Evolutionary conservation across 495 filamentous ascomycete genomes (phyloP).

Genomic region (Penicillium canariense): DNA sequence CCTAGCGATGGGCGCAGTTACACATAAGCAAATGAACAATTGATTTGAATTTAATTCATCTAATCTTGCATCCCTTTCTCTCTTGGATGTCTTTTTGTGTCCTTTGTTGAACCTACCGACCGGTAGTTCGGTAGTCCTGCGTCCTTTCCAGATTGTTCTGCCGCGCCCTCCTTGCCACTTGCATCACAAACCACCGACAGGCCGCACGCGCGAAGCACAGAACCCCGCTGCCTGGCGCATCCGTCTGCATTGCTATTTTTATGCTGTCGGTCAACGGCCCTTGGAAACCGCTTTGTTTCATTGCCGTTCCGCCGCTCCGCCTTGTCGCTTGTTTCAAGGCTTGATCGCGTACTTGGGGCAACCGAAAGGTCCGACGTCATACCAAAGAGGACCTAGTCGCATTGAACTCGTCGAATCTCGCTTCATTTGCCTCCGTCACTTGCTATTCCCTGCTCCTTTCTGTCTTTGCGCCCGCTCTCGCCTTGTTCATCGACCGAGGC

Average conservation of each 20-base stretch:
- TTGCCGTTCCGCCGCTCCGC: neutral
- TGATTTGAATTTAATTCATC: neutral
- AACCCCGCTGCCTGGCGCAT: slow-evolving; percentile 22
- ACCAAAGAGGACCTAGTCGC: neutral
- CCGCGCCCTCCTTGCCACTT: slow-evolving; percentile 20
- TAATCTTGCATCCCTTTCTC: neutral
- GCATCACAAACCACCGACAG: slow-evolving; percentile 22
- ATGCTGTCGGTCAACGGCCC: neutral
- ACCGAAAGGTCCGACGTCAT: slow-evolving; percentile 8
- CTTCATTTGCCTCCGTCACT: neutral
- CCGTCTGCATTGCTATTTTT: slow-evolving; percentile 17
- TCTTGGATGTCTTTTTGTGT: neutral
- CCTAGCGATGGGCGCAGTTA: neutral
- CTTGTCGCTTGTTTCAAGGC: slow-evolving; percentile 1
- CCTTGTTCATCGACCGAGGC: neutral
- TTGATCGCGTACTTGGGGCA: slow-evolving; percentile 5
- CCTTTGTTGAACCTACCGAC: no score
- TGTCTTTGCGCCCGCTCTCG: neutral
- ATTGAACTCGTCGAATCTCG: slow-evolving; percentile 6
- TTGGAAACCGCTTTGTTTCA: slow-evolving; percentile 3
- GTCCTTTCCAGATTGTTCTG: slow-evolving; percentile 8
- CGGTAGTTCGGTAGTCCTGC: neutral
- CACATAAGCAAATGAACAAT: neutral
- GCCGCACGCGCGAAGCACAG: neutral
- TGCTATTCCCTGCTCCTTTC: neutral